Evolutionary conservation across 305 asterid genomes (phyloP), one percentile per base, ranked within the genome.

Genomic region (Fraxinus xanthoxyloides): DNA sequence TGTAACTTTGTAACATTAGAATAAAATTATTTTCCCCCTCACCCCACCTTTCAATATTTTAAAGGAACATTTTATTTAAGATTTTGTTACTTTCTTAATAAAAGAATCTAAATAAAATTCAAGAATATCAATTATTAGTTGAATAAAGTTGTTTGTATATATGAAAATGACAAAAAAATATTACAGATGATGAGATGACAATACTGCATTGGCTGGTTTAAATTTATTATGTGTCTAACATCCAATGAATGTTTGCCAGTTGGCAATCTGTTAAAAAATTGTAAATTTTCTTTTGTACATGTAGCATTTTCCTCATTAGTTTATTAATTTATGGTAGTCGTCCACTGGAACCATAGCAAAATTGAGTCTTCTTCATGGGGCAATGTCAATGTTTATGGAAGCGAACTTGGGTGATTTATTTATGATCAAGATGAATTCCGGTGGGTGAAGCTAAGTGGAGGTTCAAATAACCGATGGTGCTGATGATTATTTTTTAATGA

Each of bases 1-100:
- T 95, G 87, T 93, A 81, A 85, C 35, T 77, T 24, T 63, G 72
- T 8, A 10, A 30, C 21, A 13, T 40, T 69, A 4, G 40, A 69
- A 69, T 67, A 67, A 67, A 67, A 28, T 67, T 67, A 67, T 12
- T 67, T 28, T 67, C 36, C 5, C 17, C 32, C 6, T 3, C 23
- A 21, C 13, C 31, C 9, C 13, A 24, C 72, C 74, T 31, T 28
- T 4, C 74, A 67, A 67, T 24, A 9, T 67, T 28, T 24, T 24
- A 23, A 24, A 61, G 31, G 30, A 21, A 9, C 17, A 61, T 61
- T 61, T 23, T 23, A 24, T 61, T 61, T 9, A 59, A 48, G 59
- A 48, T 48, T 48, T 48, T 48, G 23, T 48, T 43, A 43, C 59
- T 48, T 48, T 15, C 59, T 17, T 48, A 15, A 48, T 15, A 48